Conservation (phyloP, 2,329 filamentous ascomycete genomes). For the Alternaria atra region DNA sequence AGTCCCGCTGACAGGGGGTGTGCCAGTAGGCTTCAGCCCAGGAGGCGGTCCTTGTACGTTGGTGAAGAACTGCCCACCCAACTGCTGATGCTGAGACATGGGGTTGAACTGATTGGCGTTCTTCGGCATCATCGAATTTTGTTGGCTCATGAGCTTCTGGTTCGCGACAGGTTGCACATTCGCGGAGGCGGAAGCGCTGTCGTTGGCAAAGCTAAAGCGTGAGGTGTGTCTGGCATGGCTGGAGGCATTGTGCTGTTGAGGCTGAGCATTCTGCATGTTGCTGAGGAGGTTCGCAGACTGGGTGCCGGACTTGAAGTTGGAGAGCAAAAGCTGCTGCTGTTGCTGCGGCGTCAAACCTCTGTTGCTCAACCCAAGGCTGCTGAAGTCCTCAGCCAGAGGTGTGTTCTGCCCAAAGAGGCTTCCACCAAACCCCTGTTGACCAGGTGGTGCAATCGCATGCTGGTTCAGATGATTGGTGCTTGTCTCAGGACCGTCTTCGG, state of each 20-base stretch:
- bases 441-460: slow-evolving; percentile 77
- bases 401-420: slow-evolving; percentile 47
- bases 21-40: slow-evolving; percentile 92
- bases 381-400: slow-evolving; percentile 50
- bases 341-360: slow-evolving; percentile 84
- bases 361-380: slow-evolving; percentile 62
- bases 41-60: slow-evolving; percentile 92
- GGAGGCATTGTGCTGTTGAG: slow-evolving; percentile 63
- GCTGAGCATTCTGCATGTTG: slow-evolving; percentile 55
- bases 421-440: slow-evolving; percentile 68
- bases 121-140: slow-evolving; percentile 82
- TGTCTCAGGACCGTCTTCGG: slow-evolving; percentile 76
- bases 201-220: slow-evolving; percentile 86
- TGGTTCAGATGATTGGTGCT: slow-evolving; percentile 68
- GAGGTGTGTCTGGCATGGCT: slow-evolving; percentile 85
- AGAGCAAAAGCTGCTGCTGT: slow-evolving; percentile 72
- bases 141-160: slow-evolving; percentile 82
- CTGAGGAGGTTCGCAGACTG: slow-evolving; percentile 64
- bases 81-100: slow-evolving; percentile 61
- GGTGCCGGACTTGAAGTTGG: slow-evolving; percentile 64
- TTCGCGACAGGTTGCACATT: slow-evolving; percentile 81
- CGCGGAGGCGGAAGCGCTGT: slow-evolving; percentile 66
- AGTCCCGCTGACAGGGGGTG: slow-evolving; percentile 80
- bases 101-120: slow-evolving; percentile 59
- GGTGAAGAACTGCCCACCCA: slow-evolving; percentile 77